A percentile compares a stretch with the other conserved stretches of the same genome.
These are phyloP conservation scores for Polymyxa betae DNA, from an alignment of 208 protist genomes.

Conservation along the genomic window DNA sequence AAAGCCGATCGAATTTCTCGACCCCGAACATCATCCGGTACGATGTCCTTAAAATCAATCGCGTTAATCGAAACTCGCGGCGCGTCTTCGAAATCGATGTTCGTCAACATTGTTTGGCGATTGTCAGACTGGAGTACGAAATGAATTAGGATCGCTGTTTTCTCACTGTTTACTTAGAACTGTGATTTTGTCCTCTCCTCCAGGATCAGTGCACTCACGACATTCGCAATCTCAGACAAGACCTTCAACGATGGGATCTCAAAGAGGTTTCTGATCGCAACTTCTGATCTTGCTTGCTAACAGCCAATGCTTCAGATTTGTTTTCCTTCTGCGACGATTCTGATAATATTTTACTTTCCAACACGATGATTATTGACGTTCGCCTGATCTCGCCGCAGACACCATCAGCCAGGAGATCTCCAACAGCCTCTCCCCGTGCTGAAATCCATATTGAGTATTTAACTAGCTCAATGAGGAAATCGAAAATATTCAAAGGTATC, in stretches of 20 bases:
- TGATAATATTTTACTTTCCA: neutral
- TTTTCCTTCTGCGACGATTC: neutral
- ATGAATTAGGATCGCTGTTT: too few species aligned
- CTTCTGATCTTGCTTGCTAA: too few species aligned
- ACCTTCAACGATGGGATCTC: too few species aligned
- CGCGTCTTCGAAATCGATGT: neutral
- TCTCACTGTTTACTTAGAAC: too few species aligned
- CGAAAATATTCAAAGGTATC: neutral
- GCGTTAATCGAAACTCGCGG: neutral
- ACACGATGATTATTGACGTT: neutral
- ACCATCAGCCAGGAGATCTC: neutral
- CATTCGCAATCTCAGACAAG: too few species aligned
- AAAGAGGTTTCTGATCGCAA: too few species aligned
- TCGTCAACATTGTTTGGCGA: neutral
- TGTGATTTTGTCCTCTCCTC: too few species aligned
- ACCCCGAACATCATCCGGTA: neutral
- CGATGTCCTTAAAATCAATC: neutral
- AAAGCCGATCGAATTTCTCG: too few species aligned
- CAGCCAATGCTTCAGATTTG: too few species aligned
- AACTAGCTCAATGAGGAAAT: neutral
- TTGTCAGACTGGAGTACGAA: neutral
- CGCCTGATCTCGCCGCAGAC: neutral
- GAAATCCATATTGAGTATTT: constrained; percentile 18
- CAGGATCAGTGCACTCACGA: too few species aligned
- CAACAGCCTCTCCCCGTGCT: neutral